Evolutionary conservation across 805 yeast genomes (phyloP), one percentile per base, ranked within the genome.

Genomic region (Wickerhamiella spandovensis): DNA sequence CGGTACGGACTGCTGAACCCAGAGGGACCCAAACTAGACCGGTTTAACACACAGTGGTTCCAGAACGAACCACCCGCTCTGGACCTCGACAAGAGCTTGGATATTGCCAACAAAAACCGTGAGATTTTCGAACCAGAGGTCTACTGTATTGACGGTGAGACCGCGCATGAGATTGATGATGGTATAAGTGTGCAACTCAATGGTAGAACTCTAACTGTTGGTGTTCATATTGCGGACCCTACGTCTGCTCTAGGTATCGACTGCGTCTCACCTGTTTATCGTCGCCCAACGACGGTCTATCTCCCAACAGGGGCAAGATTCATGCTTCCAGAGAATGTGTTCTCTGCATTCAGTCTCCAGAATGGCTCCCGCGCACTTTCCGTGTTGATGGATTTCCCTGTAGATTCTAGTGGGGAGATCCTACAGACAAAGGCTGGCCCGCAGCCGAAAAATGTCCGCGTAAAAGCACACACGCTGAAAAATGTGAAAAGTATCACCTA

Each of bases 131-230:
- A 23, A 1, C 47, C 47, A 15, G 51, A 57, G 2, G 61, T 88
- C 1, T 90, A 79, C 62, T 88, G 97, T 65, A 86, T 90, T 52
- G 98, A 92, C 66, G 73, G 82, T 2, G 76, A 70, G 3, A 73
- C 72, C 42, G 95, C 97, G 0, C 82, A 82, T 56, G 97, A 92
- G 64, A 83, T 92, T 52, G 98, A 90, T 64, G 98, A 90, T 65
- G 98, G 97, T 45, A 72, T 90, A 24, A 78, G 95, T 1, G 69
- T 90, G 18, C 42, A 25, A 13, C 35, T 22, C 1, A 46, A 49
- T 12, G 57, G 54, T 3, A 57, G 59, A 0, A 56, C 62, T 0
- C 61, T 64, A 2, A 60, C 60, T 13, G 56, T 89, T 5, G 75
- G 81, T 28, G 72, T 87, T 1, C 95, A 84, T 63, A 77, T 90